Evolutionary conservation across 352 stramenopile species (phyloP).

Genomic region (Globisporangium mamillatum): DNA sequence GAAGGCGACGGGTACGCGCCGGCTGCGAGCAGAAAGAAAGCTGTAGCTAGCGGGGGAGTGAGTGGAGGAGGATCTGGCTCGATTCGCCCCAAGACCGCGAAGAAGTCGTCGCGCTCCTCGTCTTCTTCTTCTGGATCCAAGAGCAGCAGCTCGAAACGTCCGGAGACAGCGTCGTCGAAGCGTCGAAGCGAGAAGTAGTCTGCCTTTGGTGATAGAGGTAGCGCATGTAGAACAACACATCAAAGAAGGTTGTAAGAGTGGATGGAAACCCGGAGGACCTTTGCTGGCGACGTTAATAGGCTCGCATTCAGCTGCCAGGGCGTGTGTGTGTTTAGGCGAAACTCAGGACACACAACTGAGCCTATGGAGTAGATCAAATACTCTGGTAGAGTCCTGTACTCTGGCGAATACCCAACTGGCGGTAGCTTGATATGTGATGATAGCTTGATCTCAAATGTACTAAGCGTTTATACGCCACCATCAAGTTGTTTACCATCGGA

Average conservation of each 20-base stretch:
- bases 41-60: neutral
- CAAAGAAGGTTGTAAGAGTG: neutral
- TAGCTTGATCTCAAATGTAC: neutral
- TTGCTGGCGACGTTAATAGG: neutral
- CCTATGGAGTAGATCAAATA: neutral
- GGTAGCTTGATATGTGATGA: too few species aligned
- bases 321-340: neutral
- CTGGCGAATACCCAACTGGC: neutral
- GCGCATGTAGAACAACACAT: neutral
- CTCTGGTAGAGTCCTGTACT: neutral
- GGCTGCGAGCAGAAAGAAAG: conserved; percentile 51
- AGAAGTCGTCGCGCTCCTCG: conserved; percentile 36
- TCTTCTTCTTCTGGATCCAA: conserved; percentile 34
- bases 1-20: conserved; percentile 77
- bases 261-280: neutral
- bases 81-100: conserved; percentile 54
- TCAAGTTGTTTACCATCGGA: neutral
- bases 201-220: neutral
- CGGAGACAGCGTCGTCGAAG: conserved; percentile 56
- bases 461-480: neutral
- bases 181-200: conserved; percentile 44
- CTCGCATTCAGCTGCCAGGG: neutral
- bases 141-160: conserved; percentile 39
- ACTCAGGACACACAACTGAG: neutral
- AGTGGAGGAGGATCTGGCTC: conserved; percentile 12